These are phyloP conservation scores for Calonectria pteridis DNA, from an alignment of 2,329 filamentous ascomycete species.

Conservation along the genomic window DNA sequence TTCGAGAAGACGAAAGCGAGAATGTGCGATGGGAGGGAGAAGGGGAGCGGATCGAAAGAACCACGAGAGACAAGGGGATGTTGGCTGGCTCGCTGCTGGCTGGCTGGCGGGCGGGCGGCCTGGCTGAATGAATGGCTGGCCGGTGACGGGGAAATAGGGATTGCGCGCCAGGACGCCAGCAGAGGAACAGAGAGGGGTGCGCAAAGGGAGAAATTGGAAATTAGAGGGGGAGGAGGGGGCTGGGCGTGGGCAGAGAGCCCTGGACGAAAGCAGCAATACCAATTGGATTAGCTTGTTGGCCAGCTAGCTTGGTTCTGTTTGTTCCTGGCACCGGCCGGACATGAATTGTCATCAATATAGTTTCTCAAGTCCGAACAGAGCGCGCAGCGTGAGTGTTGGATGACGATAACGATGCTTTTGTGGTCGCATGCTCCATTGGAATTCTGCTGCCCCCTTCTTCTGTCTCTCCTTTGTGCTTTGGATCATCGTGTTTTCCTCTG, in stretches of 20 bases:
- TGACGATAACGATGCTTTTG: background rate
- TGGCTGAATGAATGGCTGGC: constrained; percentile 19
- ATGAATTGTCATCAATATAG: background rate
- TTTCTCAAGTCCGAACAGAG: background rate
- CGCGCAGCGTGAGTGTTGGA: background rate
- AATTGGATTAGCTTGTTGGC: background rate
- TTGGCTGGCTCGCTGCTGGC: constrained; percentile 11
- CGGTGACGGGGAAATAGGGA: constrained; percentile 35
- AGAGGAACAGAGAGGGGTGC: constrained; percentile 21
- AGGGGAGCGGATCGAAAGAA: constrained; percentile 17
- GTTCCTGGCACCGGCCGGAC: background rate
- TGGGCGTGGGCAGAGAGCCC: constrained; percentile 18
- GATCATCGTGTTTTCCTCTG: background rate
- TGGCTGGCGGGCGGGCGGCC: constrained; percentile 14
- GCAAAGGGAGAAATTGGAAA: constrained; percentile 31
- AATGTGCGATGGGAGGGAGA: constrained; percentile 10
- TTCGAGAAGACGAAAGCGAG: constrained; percentile 25
- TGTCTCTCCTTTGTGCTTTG: background rate
- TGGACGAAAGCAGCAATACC: constrained; percentile 6
- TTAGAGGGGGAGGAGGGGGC: constrained; percentile 19
- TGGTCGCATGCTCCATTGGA: background rate
- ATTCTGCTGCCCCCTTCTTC: background rate
- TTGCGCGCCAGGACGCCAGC: constrained; percentile 29
- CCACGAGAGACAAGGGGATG: constrained; percentile 31
- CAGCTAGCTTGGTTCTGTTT: constrained; percentile 2